These are phyloP conservation scores for Chimonanthus praecox DNA, from an alignment of 164 flowering plant species.

Conservation along the genomic window DNA sequence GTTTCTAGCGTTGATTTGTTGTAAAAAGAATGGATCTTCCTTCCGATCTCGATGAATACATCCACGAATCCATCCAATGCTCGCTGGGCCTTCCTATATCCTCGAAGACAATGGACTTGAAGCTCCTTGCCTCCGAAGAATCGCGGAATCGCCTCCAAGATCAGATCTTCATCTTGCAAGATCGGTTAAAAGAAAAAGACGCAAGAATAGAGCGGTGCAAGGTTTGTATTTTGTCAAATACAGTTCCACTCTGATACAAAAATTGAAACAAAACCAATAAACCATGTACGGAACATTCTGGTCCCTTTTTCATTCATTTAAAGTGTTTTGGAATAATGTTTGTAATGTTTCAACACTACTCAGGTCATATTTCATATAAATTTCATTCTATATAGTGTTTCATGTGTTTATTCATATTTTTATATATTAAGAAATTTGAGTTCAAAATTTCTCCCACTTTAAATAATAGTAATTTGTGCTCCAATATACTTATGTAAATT, in stretches of 20 bases:
- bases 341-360: neutral
- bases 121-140: slow-evolving; percentile 55
- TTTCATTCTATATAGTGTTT: slow-evolving; percentile 1
- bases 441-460: too few species aligned
- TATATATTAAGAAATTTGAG: too few species aligned
- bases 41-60: slow-evolving; percentile 55
- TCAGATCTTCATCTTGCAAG: slow-evolving; percentile 33
- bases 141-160: slow-evolving; percentile 39
- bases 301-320: too few species aligned
- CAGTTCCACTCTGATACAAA: too few species aligned
- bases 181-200: slow-evolving; percentile 60
- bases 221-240: slow-evolving; percentile 34
- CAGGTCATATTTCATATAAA: neutral
- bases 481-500: too few species aligned
- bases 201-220: slow-evolving; percentile 48
- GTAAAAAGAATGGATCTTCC: slow-evolving; percentile 40
- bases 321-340: too few species aligned
- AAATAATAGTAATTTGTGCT: too few species aligned
- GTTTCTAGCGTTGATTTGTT: neutral
- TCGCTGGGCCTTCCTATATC: slow-evolving; percentile 67
- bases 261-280: too few species aligned
- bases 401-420: neutral
- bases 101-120: slow-evolving; percentile 34
- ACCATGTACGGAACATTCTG: too few species aligned
- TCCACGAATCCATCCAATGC: slow-evolving; percentile 57